These are phyloP conservation scores for Phytopythium helicoides DNA, from an alignment of 352 stramenopile species.

Conservation along the genomic window DNA sequence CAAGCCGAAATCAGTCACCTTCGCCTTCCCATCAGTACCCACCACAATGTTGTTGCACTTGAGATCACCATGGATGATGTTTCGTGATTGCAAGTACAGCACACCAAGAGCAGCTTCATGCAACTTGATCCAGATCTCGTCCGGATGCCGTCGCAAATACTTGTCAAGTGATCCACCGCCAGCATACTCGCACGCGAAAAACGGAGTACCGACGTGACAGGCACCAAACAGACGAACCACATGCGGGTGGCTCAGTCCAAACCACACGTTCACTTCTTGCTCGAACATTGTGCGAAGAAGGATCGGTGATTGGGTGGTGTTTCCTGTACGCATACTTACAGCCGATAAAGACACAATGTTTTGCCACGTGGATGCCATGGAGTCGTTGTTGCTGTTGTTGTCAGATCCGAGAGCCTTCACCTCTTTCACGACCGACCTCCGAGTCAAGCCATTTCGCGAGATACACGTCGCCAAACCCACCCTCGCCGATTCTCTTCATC, in stretches of 20 bases:
- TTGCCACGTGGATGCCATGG: neutral
- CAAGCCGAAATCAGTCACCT: conserved; percentile 16
- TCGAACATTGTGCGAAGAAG: conserved; percentile 10
- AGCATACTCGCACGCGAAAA: too few relatives aligned
- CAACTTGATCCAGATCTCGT: conserved; percentile 13
- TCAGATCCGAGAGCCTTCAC: conserved; percentile 3
- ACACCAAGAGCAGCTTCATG: conserved; percentile 37
- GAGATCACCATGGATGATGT: conserved; percentile 70
- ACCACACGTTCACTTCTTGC: too few relatives aligned
- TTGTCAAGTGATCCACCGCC: too few relatives aligned
- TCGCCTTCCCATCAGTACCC: conserved; percentile 11
- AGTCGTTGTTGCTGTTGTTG: too few relatives aligned
- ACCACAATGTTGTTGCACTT: too few relatives aligned
- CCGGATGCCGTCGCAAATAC: conserved; percentile 2
- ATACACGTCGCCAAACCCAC: too few relatives aligned
- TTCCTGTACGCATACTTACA: neutral
- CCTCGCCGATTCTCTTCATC: too few relatives aligned
- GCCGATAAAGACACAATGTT: too few relatives aligned
- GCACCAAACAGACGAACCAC: too few relatives aligned
- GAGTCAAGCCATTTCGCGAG: conserved; percentile 17
- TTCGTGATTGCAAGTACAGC: conserved; percentile 36
- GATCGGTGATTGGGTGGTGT: neutral
- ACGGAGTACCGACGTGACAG: too few relatives aligned
- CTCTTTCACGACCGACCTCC: conserved; percentile 17
- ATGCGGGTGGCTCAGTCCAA: too few relatives aligned